These are phyloP conservation scores for Raddia distichophylla DNA, from an alignment of 176 grass and related monocot genomes.

Conservation along the genomic window DNA sequence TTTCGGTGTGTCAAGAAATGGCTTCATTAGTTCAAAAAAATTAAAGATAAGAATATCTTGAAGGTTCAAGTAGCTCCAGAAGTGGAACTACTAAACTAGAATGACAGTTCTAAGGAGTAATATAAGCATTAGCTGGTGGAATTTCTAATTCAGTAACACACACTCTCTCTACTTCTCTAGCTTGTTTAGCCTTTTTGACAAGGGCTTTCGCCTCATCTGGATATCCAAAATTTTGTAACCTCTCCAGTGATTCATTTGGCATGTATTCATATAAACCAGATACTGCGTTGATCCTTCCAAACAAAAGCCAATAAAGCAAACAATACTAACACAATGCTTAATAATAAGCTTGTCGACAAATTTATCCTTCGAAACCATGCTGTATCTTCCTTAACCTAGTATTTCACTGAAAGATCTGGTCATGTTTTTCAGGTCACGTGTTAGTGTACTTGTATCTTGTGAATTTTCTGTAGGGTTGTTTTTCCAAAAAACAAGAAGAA, in stretches of 20 bases:
- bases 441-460: conserved; percentile 17
- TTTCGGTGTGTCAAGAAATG: background rate
- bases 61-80: conserved; percentile 6
- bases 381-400: conserved; percentile 16
- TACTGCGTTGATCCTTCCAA: conserved; percentile 26
- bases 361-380: conserved; percentile 27
- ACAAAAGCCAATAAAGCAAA: conserved; percentile 31
- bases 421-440: conserved; percentile 17
- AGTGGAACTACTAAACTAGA: background rate
- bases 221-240: conserved; percentile 50
- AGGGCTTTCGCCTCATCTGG: conserved; percentile 26
- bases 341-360: conserved; percentile 23
- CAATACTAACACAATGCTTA: conserved; percentile 43
- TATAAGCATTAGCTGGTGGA: conserved; percentile 38
- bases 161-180: background rate
- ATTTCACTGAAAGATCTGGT: conserved; percentile 31
- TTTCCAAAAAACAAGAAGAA: background rate
- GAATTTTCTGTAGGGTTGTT: background rate
- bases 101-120: background rate
- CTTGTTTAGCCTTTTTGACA: conserved; percentile 27
- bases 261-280: conserved; percentile 55
- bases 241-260: conserved; percentile 62
- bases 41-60: too few species aligned
- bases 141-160: conserved; percentile 40
- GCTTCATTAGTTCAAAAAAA: background rate